Evolutionary conservation across 768 basidiomycete species (phyloP).

Genomic region (Collybiopsis luxurians): DNA sequence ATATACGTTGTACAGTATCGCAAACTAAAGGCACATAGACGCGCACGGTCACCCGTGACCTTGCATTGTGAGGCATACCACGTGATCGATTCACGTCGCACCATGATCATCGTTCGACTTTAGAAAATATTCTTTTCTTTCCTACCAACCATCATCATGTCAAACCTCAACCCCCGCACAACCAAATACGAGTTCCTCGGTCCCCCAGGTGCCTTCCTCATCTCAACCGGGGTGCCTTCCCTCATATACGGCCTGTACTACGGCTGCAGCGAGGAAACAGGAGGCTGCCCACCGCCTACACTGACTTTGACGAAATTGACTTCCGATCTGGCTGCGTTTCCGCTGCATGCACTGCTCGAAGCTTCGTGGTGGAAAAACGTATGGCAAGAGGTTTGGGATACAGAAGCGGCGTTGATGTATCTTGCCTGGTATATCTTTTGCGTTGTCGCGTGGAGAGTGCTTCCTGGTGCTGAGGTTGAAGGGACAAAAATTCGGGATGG

Average conservation of each 20-base stretch:
- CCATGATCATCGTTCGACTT: neutral
- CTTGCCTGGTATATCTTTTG: constrained; percentile 90
- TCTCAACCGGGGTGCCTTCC: constrained; percentile 69
- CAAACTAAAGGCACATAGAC: no score
- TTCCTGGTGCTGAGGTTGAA: constrained; percentile 73
- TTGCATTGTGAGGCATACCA: no score
- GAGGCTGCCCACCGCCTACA: constrained; percentile 60
- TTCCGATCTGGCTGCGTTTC: constrained; percentile 27
- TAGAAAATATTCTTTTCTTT: neutral
- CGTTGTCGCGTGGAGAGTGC: constrained; percentile 73
- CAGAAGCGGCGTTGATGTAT: constrained; percentile 72
- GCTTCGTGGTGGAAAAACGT: constrained; percentile 66
- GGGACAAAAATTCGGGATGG: constrained; percentile 76
- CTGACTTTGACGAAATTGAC: constrained; percentile 19
- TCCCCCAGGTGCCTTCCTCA: constrained; percentile 69
- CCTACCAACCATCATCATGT: neutral
- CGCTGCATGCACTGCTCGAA: constrained; percentile 45
- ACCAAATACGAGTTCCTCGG: constrained; percentile 80
- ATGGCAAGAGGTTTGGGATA: constrained; percentile 82
- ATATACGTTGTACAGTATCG: no score
- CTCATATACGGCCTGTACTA: constrained; percentile 75
- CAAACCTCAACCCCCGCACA: constrained; percentile 63
- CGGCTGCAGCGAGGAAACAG: constrained; percentile 67
- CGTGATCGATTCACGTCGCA: no score
- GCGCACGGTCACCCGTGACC: no score